These are phyloP conservation scores for Colletotrichum horii DNA, from an alignment of 2,329 filamentous ascomycete genomes.

Conservation along the genomic window DNA sequence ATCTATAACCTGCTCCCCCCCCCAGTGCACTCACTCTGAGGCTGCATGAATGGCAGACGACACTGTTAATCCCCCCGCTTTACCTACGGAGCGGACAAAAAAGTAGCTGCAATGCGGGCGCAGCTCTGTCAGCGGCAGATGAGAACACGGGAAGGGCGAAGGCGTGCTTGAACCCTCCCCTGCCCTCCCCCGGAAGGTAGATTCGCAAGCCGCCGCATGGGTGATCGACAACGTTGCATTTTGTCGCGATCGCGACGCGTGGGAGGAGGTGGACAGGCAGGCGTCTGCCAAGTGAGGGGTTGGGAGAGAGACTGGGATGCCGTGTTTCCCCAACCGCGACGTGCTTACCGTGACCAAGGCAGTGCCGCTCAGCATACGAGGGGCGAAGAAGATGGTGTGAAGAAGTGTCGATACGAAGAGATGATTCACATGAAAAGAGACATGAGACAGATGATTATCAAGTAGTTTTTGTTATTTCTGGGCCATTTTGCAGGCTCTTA, in stretches of 20 bases:
- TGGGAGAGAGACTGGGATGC: neutral
- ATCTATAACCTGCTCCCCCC: no score
- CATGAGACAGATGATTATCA: neutral
- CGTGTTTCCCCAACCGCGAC: neutral
- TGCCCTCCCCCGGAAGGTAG: no score
- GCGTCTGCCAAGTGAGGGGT: neutral
- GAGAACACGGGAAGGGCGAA: neutral
- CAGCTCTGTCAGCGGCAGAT: neutral
- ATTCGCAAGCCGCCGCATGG: neutral
- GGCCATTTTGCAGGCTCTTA: neutral
- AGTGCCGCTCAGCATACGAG: neutral
- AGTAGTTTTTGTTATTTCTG: conserved; percentile 8
- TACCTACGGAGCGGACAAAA: neutral
- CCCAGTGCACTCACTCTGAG: neutral
- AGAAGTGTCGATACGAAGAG: neutral
- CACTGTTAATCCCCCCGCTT: no score
- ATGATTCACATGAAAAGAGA: neutral
- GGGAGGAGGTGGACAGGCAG: neutral
- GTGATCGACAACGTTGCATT: neutral
- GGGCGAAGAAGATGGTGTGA: neutral
- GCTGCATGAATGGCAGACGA: no score
- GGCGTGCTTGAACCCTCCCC: neutral
- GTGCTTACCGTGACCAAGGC: neutral
- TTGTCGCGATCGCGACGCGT: neutral
- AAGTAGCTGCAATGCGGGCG: neutral